Evolutionary conservation across 129 eudicot genomes (phyloP).

Genomic region (Tagetes patula): DNA sequence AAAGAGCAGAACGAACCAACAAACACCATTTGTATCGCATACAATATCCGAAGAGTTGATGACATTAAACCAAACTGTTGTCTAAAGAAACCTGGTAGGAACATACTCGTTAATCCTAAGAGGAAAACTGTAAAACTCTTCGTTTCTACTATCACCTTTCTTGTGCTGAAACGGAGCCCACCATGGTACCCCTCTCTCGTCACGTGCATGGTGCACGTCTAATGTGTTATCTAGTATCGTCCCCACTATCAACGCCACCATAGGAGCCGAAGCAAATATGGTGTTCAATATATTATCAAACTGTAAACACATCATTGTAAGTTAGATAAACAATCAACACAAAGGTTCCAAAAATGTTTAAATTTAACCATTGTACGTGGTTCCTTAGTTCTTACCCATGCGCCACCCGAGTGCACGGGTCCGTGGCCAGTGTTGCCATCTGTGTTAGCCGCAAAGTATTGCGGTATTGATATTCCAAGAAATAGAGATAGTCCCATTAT

Average conservation of each 20-base stretch:
- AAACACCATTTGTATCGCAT: constrained; percentile 3
- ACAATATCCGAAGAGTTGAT: neutral
- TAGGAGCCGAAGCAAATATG: constrained; percentile 73
- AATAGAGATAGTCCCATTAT: constrained; percentile 71
- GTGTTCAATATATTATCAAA: constrained; percentile 82
- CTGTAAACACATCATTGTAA: constrained; percentile 41
- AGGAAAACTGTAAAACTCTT: constrained; percentile 85
- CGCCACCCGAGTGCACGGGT: constrained; percentile 64
- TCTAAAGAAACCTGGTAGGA: constrained; percentile 64
- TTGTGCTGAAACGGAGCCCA: constrained; percentile 76
- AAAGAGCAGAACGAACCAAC: constrained; percentile 6
- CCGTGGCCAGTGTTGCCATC: constrained; percentile 55
- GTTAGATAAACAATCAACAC: constrained; percentile 5
- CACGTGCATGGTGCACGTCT: constrained; percentile 46
- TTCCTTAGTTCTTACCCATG: constrained; percentile 61
- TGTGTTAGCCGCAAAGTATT: constrained; percentile 71
- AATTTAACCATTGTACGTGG: neutral
- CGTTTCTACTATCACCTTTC: constrained; percentile 86
- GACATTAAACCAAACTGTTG: constrained; percentile 14
- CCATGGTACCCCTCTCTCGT: constrained; percentile 89
- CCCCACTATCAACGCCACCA: constrained; percentile 77
- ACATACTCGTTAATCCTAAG: constrained; percentile 57
- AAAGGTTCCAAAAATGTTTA: neutral
- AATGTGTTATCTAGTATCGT: constrained; percentile 67
- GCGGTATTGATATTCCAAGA: constrained; percentile 87